Conservation (phyloP, 2,329 filamentous ascomycete genomes). For the Aspergillus unguis region DNA sequence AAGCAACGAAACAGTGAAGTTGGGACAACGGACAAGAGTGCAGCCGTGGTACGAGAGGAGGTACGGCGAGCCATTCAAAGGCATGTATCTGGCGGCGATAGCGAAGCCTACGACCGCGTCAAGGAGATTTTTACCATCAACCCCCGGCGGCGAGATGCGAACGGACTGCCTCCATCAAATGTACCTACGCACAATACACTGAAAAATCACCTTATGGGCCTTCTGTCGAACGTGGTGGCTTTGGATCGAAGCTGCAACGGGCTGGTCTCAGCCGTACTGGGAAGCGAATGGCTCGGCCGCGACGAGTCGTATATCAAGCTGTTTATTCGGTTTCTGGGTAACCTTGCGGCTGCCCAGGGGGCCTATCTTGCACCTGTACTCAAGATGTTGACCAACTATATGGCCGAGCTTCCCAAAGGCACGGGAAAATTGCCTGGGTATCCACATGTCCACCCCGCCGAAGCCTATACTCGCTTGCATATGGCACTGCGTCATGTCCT, state of each 20-base stretch:
- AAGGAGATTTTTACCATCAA: conserved; percentile 52
- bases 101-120: conserved; percentile 55
- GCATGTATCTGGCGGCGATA: conserved; percentile 51
- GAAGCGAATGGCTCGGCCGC: conserved; percentile 60
- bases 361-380: conserved; percentile 72
- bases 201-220: conserved; percentile 58
- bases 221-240: conserved; percentile 54
- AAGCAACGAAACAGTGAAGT: conserved; percentile 29
- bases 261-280: conserved; percentile 56
- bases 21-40: conserved; percentile 48
- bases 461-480: conserved; percentile 72
- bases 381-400: conserved; percentile 75
- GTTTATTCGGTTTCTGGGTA: conserved; percentile 56
- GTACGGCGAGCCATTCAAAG: conserved; percentile 57
- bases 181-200: conserved; percentile 52
- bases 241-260: conserved; percentile 57
- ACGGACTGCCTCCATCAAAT: conserved; percentile 36
- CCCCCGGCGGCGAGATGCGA: conserved; percentile 40
- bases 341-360: conserved; percentile 76
- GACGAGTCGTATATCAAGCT: conserved; percentile 58
- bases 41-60: conserved; percentile 59
- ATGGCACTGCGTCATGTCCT: conserved; percentile 71
- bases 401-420: conserved; percentile 60
- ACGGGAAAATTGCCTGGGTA: conserved; percentile 54
- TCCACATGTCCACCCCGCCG: conserved; percentile 57